These are phyloP conservation scores for Globisporangium camurandrum DNA, from an alignment of 352 stramenopile genomes.

Conservation along the genomic window DNA sequence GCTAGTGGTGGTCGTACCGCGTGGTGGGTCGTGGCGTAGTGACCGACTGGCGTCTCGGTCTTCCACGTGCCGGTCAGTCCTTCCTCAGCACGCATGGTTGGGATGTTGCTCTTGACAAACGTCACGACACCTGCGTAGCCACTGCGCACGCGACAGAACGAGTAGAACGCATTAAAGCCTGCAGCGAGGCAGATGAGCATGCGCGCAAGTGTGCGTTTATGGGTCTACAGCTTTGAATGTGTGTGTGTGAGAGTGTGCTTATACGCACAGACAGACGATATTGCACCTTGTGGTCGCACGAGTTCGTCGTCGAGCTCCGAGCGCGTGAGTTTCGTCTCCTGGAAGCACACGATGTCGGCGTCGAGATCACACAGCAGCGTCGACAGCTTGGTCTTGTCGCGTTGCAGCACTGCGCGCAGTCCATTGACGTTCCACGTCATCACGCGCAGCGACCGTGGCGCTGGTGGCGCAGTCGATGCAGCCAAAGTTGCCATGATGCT, in stretches of 20 bases:
- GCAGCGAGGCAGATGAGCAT: neutral
- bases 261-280: neutral
- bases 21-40: no score
- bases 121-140: constrained; percentile 81
- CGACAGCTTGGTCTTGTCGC: constrained; percentile 34
- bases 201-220: neutral
- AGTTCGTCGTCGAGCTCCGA: constrained; percentile 75
- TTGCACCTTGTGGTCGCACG: constrained; percentile 43
- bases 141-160: constrained; percentile 52
- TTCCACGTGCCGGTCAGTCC: constrained; percentile 53
- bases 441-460: constrained; percentile 29
- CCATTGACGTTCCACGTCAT: constrained; percentile 87
- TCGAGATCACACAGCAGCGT: constrained; percentile 48
- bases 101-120: constrained; percentile 42
- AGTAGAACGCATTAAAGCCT: constrained; percentile 83
- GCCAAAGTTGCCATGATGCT: neutral
- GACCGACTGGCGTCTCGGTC: constrained; percentile 49
- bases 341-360: constrained; percentile 74
- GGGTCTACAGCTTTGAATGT: neutral
- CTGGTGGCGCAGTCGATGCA: neutral
- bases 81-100: constrained; percentile 61
- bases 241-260: neutral
- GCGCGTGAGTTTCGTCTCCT: constrained; percentile 84
- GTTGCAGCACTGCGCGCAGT: constrained; percentile 64
- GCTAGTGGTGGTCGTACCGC: neutral